A percentile compares a stretch with the other conserved stretches of the same genome.
Evolutionary conservation across 495 filamentous ascomycete genomes (phyloP).

Genomic region (Annulohypoxylon bovei): DNA sequence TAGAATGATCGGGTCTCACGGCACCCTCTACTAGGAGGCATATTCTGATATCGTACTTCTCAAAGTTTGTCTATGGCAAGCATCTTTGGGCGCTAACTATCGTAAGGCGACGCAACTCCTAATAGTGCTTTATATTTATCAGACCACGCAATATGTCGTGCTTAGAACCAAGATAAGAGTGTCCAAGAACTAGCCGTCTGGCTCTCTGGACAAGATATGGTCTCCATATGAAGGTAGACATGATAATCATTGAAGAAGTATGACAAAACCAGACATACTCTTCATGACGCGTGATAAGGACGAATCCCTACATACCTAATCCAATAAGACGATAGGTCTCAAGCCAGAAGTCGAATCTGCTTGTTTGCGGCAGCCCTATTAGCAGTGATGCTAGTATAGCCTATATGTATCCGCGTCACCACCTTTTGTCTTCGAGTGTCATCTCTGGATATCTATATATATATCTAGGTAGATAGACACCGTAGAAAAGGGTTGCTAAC

Average conservation of each 20-base stretch:
- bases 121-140: neutral
- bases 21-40: neutral
- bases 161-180: neutral
- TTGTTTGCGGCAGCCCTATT: neutral
- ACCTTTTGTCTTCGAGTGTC: neutral
- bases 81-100: neutral
- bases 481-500: neutral
- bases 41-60: neutral
- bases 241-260: neutral
- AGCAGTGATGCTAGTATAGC: neutral
- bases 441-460: neutral
- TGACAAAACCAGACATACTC: neutral
- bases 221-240: neutral
- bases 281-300: neutral
- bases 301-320: neutral
- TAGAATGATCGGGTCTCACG: constrained; percentile 13
- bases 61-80: neutral
- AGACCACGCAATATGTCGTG: neutral
- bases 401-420: neutral
- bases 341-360: neutral
- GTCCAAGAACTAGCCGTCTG: neutral
- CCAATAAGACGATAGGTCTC: neutral
- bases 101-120: neutral
- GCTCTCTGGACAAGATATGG: neutral
- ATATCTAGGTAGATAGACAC: too few species aligned